Base-by-base conservation (phyloP, 83 land plant species). In the Thuja plicata region DNA sequence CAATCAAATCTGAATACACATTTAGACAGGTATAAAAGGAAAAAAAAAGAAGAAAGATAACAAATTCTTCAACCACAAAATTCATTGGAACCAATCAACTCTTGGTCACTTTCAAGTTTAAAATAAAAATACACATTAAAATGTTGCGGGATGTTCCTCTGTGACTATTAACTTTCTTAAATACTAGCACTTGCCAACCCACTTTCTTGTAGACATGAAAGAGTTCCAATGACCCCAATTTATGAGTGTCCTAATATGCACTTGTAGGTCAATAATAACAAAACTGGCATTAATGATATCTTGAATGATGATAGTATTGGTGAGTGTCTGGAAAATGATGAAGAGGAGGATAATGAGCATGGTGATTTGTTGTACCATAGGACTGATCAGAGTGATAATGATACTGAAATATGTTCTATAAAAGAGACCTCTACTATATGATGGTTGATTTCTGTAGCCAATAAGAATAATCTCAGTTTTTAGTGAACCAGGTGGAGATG, bases 121-220 rank as follows among this genome's bases (percentile, higher is more conserved):
- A n/a, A n/a, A n/a, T n/a, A n/a, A n/a, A n/a, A n/a, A n/a, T n/a
- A n/a, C n/a, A n/a, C n/a, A n/a, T n/a, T n/a, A n/a, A n/a, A n/a
- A n/a, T n/a, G n/a, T n/a, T n/a, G n/a, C n/a, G n/a, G n/a, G n/a
- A n/a, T n/a, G n/a, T n/a, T n/a, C n/a, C n/a, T n/a, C n/a, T n/a
- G n/a, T n/a, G n/a, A n/a, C n/a, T n/a, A n/a, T n/a, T n/a, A n/a
- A n/a, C n/a, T n/a, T n/a, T n/a, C n/a, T n/a, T n/a, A n/a, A n/a
- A n/a, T n/a, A n/a, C n/a, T n/a, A n/a, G n/a, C n/a, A n/a, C n/a
- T n/a, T 13, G 99, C 98, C 84, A 97, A 96, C 87, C 96, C 99
- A 30, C 93, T 95, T n/a, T 96, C 96, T 16, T 87, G 94, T 87
- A 95, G 97, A 80, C 99, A 97, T 88, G 91, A 94, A 46, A 90